Base-by-base conservation (phyloP, 2,329 filamentous ascomycete genomes). In the Pestalotiopsis sp. region DNA sequence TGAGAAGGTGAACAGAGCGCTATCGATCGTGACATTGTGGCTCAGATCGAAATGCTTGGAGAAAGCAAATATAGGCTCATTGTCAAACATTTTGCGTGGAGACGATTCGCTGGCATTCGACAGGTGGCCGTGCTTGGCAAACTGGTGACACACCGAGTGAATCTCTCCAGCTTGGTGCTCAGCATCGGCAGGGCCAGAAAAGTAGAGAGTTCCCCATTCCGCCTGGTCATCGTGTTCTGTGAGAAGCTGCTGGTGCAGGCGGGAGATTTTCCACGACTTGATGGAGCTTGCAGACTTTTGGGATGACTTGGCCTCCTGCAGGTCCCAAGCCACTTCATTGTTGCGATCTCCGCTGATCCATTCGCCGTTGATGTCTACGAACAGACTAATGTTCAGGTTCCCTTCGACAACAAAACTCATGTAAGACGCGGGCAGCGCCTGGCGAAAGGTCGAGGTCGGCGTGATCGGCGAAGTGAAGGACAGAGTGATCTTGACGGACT, bases 51-150 rank as follows among this genome's bases (percentile, higher is more conserved):
- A 91, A 4, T 85, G 83, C 73, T 91, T 91, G 14, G 89, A 85
- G 76, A 94, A 96, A 0, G 93, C 92, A 80, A 96, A 95, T 3
- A 94, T 90, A 0, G 93, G 93, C 76, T 95, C 91, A 38, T 92
- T 86, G 64, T 94, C 90, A 83, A 91, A 91, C 70, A 94, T 91
- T 6, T 83, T 80, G 3, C 93, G 88, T 78, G 90, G 94, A 1
- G 81, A 78, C n/a, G 80, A 78, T 73, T 96, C 92, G 17, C 91
- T 85, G 60, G 83, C 78, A 74, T 96, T 92, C 66, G 85, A 83
- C 22, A 97, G 79, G 1, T 83, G 85, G 4, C 92, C 90, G 13
- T 85, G 89, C 68, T 85, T 83, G 0, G 93, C 88, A 78, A 97
- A 97, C 1, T 85, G 83, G 70, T 89, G 88, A 65, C 93, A 88